Conservation (phyloP, 345 rosid species). For the Trapa incisa region DNA sequence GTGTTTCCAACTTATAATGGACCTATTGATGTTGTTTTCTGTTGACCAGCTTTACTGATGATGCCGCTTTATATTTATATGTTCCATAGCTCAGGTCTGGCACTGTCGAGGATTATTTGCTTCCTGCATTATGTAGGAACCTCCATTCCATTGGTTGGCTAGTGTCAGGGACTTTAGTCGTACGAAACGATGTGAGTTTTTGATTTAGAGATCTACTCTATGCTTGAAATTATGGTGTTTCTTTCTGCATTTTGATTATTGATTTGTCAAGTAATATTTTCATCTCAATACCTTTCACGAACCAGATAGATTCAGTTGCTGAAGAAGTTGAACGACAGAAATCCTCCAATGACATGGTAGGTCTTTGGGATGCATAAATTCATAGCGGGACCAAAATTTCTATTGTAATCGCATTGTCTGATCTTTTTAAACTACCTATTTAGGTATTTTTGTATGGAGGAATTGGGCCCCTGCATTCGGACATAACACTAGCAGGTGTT, state of each 20-base stretch:
- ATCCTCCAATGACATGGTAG: constrained; percentile 70
- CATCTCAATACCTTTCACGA: constrained; percentile 13
- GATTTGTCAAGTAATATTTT: neutral
- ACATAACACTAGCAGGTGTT: constrained; percentile 81
- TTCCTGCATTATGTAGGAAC: constrained; percentile 58
- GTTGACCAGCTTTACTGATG: constrained; percentile 17
- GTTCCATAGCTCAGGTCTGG: constrained; percentile 99
- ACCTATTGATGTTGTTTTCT: neutral
- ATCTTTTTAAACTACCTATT: neutral
- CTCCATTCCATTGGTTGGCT: constrained; percentile 72
- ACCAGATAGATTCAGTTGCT: constrained; percentile 90
- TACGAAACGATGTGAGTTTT: constrained; percentile 70
- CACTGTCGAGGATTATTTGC: constrained; percentile 83
- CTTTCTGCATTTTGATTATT: neutral
- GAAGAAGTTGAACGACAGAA: constrained; percentile 80
- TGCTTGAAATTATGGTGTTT: neutral
- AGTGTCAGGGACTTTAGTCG: constrained; percentile 42
- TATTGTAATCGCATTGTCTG: no score
- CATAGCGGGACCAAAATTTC: neutral
- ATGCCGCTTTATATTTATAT: constrained; percentile 27
- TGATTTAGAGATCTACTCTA: neutral
- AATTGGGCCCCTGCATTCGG: constrained; percentile 92
- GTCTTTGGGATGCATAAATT: neutral
- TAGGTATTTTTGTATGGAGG: constrained; percentile 88
- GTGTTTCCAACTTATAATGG: neutral